phyloP scores from a whole-genome alignment of 164 flowering plant genomes.

The Macadamia integrifolia region DNA sequence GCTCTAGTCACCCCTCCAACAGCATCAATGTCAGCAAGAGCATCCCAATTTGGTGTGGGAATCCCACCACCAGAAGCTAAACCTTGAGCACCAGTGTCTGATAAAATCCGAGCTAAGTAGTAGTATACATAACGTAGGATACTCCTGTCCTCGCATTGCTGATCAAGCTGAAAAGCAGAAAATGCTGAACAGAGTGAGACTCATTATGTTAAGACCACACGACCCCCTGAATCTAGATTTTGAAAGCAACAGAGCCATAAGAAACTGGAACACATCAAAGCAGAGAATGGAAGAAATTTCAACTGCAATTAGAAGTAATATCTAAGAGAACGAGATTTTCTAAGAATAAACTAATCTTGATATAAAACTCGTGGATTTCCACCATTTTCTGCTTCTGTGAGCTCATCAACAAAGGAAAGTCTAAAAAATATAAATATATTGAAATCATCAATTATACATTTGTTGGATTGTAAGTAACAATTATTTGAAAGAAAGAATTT shows the following conservation, averaged over 20 bases:
- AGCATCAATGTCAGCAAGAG: slow-evolving; percentile 95
- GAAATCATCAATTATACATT: no score
- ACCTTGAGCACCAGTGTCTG: slow-evolving; percentile 88
- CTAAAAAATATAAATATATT: no score
- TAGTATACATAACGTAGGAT: slow-evolving; percentile 91
- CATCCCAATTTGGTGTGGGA: slow-evolving; percentile 99
- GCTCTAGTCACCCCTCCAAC: slow-evolving; percentile 98
- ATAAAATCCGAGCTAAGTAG: slow-evolving; percentile 86
- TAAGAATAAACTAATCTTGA: no score
- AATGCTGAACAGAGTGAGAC: background rate
- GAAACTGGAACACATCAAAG: no score
- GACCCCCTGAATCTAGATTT: background rate
- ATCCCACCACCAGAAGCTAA: slow-evolving; percentile 89
- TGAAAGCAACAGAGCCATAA: background rate
- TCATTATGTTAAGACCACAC: background rate
- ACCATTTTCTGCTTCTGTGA: no score
- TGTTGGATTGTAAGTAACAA: no score
- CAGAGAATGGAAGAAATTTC: background rate
- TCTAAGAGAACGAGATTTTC: background rate
- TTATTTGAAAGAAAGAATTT: no score
- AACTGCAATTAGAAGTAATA: background rate
- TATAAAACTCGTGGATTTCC: no score
- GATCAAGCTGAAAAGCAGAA: slow-evolving; percentile 60
- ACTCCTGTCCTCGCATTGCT: slow-evolving; percentile 91
- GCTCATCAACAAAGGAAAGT: no score